phyloP scores from a whole-genome alignment of 768 basidiomycete species.

The Pleurotus giganteus region DNA sequence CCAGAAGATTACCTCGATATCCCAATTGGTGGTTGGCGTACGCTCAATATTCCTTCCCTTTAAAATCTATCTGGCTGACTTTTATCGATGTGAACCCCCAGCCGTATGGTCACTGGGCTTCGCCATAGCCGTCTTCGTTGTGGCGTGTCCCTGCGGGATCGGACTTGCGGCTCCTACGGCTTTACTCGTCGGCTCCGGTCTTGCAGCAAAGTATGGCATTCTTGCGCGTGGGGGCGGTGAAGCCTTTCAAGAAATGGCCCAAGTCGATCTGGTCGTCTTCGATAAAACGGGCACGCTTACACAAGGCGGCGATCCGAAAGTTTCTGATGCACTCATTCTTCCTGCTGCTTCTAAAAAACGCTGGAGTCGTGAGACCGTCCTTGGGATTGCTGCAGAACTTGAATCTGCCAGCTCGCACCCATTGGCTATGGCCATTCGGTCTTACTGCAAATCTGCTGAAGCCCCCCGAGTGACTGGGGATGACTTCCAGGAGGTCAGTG shows the following conservation, averaged over 20 bases:
- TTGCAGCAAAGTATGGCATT: constrained; percentile 78
- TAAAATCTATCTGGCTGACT: not conserved
- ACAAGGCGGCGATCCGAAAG: constrained; percentile 57
- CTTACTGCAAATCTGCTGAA: constrained; percentile 38
- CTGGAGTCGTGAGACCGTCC: constrained; percentile 36
- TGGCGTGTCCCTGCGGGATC: constrained; percentile 86
- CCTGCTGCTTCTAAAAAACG: constrained; percentile 13
- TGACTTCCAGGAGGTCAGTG: constrained; percentile 58
- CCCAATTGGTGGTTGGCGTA: constrained; percentile 60
- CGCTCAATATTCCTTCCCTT: constrained; percentile 21
- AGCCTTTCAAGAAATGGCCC: constrained; percentile 80
- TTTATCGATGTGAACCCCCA: constrained; percentile 25
- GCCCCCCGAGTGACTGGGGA: constrained; percentile 30
- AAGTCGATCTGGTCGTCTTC: constrained; percentile 70
- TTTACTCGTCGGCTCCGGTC: constrained; percentile 76
- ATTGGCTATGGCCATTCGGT: constrained; percentile 55
- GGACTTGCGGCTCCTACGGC: constrained; percentile 87
- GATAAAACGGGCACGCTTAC: constrained; percentile 91
- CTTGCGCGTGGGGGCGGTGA: constrained; percentile 84
- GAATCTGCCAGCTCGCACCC: constrained; percentile 66
- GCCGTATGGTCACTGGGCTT: constrained; percentile 80
- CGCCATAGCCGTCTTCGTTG: constrained; percentile 78
- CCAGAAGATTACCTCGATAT: constrained; percentile 56
- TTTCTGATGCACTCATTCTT: constrained; percentile 48
- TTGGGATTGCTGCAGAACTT: constrained; percentile 54